These are phyloP conservation scores for Salix dunnii DNA, from an alignment of 345 rosid genomes.

Conservation along the genomic window DNA sequence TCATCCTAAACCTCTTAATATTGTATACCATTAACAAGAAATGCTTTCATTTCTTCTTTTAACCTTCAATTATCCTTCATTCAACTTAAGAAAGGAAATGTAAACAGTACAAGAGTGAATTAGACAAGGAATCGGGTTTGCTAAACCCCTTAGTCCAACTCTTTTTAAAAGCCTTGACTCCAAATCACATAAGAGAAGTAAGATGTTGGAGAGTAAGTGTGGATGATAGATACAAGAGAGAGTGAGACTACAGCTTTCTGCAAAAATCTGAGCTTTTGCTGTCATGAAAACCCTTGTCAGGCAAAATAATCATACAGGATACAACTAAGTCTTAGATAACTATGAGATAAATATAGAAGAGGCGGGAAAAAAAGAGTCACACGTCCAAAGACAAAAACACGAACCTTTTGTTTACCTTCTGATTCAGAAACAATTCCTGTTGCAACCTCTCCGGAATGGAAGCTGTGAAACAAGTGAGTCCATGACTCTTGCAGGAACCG, in stretches of 20 bases:
- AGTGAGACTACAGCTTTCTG: neutral
- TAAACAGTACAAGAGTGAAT: neutral
- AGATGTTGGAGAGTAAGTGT: neutral
- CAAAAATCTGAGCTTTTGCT: neutral
- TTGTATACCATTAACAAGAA: neutral
- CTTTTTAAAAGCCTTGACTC: neutral
- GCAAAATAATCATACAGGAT: neutral
- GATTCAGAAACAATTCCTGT: neutral
- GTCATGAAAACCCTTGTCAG: neutral
- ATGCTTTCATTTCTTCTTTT: neutral
- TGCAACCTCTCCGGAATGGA: conserved; percentile 24
- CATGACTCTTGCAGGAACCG: conserved; percentile 19
- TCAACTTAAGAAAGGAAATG: neutral
- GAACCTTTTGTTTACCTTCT: neutral
- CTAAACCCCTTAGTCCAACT: neutral
- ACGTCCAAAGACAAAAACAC: neutral
- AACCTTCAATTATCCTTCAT: neutral
- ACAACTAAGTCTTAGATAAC: neutral
- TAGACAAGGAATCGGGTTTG: neutral
- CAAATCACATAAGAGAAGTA: neutral
- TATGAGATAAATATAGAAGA: neutral
- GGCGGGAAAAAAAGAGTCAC: neutral
- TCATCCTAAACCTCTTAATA: neutral
- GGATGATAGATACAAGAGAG: neutral
- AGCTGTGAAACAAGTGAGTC: conserved; percentile 36